Evolutionary conservation across 352 stramenopile species (phyloP).

Genomic region (Globisporangium radiosum): DNA sequence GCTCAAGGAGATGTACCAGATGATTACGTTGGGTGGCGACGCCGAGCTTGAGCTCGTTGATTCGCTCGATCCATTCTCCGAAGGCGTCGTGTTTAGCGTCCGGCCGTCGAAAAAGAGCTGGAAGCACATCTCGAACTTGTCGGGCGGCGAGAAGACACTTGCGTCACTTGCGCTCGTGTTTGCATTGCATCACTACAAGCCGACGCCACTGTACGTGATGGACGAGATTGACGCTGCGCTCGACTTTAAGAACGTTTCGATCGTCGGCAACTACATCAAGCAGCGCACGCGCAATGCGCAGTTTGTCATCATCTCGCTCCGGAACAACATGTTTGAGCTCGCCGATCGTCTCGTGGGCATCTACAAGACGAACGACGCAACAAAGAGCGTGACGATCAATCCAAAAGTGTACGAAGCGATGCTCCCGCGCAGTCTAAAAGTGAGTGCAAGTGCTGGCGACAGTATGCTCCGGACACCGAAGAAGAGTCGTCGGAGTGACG

Average conservation of each 20-base stretch:
- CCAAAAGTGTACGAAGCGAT: conserved; percentile 83
- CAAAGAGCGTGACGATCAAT: conserved; percentile 99
- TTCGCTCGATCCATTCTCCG: conserved; percentile 98
- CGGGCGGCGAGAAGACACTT: conserved; percentile 98
- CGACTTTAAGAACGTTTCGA: conserved; percentile 99
- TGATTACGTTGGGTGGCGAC: conserved; percentile 96
- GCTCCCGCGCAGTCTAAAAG: conserved; percentile 5
- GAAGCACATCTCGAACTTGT: conserved; percentile 99
- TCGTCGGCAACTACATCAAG: conserved; percentile 99
- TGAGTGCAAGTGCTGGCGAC: neutral
- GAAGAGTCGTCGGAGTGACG: conserved; percentile 12
- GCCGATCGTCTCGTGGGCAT: conserved; percentile 98
- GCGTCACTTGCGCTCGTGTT: conserved; percentile 99
- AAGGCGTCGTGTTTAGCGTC: conserved; percentile 99
- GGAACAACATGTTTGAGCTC: conserved; percentile 99
- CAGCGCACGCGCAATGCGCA: conserved; percentile 98
- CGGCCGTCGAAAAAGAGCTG: conserved; percentile 99
- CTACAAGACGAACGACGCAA: conserved; percentile 99
- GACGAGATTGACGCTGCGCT: conserved; percentile 92
- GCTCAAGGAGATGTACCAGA: conserved; percentile 99
- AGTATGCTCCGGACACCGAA: conserved; percentile 10
- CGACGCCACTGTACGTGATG: conserved; percentile 99
- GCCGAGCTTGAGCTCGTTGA: conserved; percentile 99
- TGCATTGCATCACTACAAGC: conserved; percentile 99
- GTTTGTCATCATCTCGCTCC: conserved; percentile 99